phyloP scores from a whole-genome alignment of 1,284 basidiomycete species.

The Coniophora puteana region DNA sequence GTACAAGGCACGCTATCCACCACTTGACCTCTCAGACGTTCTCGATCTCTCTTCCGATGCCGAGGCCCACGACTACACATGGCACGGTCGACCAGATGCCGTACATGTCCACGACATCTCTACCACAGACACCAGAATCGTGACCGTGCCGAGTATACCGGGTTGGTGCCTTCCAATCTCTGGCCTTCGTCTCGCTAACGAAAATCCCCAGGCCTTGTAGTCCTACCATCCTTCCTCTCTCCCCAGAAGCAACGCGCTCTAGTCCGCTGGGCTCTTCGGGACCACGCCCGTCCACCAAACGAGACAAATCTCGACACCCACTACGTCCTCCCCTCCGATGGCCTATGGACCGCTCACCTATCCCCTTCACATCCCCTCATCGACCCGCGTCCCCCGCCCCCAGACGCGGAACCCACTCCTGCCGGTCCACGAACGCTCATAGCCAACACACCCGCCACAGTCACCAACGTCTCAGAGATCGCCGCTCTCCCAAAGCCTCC shows the following conservation, averaged over 20 bases:
- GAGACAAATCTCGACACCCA: slow-evolving; percentile 86
- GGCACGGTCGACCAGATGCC: slow-evolving; percentile 37
- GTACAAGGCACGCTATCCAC: slow-evolving; percentile 73
- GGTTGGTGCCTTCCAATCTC: too few species aligned
- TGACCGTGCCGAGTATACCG: too few species aligned
- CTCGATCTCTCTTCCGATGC: slow-evolving; percentile 53
- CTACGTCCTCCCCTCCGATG: slow-evolving; percentile 67
- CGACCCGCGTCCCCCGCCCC: slow-evolving; percentile 34
- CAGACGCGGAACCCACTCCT: slow-evolving; percentile 18
- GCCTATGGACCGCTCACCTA: slow-evolving; percentile 68
- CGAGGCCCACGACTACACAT: slow-evolving; percentile 17
- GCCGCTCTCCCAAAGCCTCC: slow-evolving; percentile 51
- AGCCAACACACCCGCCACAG: slow-evolving; percentile 59
- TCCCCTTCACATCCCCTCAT: slow-evolving; percentile 31
- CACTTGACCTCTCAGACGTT: slow-evolving; percentile 63
- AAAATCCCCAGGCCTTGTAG: slow-evolving; percentile 65
- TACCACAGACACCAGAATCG: too few species aligned
- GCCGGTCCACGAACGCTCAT: slow-evolving; percentile 62
- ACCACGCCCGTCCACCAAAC: slow-evolving; percentile 77
- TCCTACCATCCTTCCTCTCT: slow-evolving; percentile 72
- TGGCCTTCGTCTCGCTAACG: too few species aligned
- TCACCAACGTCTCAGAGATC: slow-evolving; percentile 44
- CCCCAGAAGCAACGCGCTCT: slow-evolving; percentile 60
- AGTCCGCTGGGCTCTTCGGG: slow-evolving; percentile 63
- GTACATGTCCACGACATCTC: slow-evolving; percentile 26